These are phyloP conservation scores for Cryptococcus sp. DNA, from an alignment of 1,284 basidiomycete genomes.

Conservation along the genomic window DNA sequence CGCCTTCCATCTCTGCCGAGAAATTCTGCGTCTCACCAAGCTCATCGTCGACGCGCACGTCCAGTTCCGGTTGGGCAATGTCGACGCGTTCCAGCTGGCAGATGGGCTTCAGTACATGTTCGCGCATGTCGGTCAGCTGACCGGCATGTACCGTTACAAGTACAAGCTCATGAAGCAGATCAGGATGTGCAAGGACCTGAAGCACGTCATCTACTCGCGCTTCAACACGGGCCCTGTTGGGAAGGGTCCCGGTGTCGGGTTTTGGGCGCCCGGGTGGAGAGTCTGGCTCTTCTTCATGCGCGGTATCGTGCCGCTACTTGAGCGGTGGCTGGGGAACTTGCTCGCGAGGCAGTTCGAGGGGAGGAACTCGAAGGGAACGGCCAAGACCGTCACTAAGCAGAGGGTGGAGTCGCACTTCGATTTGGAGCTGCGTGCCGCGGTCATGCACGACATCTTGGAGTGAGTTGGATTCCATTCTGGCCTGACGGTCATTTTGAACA, in stretches of 20 bases:
- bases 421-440: slow-evolving; percentile 92
- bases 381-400: slow-evolving; percentile 97
- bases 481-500: not conserved
- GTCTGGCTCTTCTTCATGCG: slow-evolving; percentile 99
- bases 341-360: slow-evolving; percentile 98
- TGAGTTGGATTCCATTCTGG: slow-evolving; percentile 14
- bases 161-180: slow-evolving; percentile 99
- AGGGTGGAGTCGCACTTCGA: slow-evolving; percentile 98
- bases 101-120: slow-evolving; percentile 99
- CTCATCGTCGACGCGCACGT: slow-evolving; percentile 98
- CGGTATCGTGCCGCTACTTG: slow-evolving; percentile 94
- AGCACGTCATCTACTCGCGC: slow-evolving; percentile 72
- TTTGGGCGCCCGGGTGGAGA: slow-evolving; percentile 99
- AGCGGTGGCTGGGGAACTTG: slow-evolving; percentile 96
- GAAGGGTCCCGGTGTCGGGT: slow-evolving; percentile 97
- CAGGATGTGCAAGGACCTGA: slow-evolving; percentile 98
- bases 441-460: slow-evolving; percentile 98
- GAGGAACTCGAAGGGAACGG: slow-evolving; percentile 89
- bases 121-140: slow-evolving; percentile 93
- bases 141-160: slow-evolving; percentile 89
- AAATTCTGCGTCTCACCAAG: slow-evolving; percentile 95
- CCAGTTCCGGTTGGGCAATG: slow-evolving; percentile 96
- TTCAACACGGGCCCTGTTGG: slow-evolving; percentile 99
- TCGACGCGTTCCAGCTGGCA: slow-evolving; percentile 98
- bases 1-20: slow-evolving; percentile 93